A percentile compares a stretch with the other conserved stretches of the same genome.
Conservation (phyloP, 139 green algal genomes). For the Coelastrella sp. region DNA sequence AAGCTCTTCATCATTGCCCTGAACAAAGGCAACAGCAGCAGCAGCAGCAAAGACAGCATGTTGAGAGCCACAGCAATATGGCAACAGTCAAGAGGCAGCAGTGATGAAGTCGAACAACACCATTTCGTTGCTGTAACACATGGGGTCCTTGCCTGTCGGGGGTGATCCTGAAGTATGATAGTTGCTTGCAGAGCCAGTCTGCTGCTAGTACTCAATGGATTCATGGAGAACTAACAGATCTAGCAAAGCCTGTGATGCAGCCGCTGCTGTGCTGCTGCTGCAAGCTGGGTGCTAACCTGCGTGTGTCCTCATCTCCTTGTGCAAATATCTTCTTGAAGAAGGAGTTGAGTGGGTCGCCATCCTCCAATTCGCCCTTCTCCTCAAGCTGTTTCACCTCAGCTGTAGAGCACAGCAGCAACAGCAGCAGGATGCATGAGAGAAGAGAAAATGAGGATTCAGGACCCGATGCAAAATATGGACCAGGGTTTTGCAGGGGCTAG, state of each 20-base stretch:
- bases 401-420: not conserved
- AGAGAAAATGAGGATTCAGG: too few species aligned
- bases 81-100: too few species aligned
- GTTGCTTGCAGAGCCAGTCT: not conserved
- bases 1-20: slow-evolving; percentile 99
- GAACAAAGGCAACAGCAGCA: slow-evolving; percentile 56
- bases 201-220: not conserved
- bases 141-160: too few species aligned
- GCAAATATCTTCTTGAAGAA: slow-evolving; percentile 79
- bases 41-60: slow-evolving; percentile 90
- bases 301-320: slow-evolving; percentile 31
- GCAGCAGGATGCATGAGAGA: too few species aligned
- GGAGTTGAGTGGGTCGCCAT: slow-evolving; percentile 65
- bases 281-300: not conserved
- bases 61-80: too few species aligned
- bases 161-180: too few species aligned
- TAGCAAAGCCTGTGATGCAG: not conserved
- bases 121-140: too few species aligned
- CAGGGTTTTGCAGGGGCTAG: too few species aligned
- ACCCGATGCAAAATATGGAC: too few species aligned
- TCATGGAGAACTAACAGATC: not conserved
- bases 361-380: slow-evolving; percentile 70
- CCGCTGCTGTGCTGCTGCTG: too few species aligned
- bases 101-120: too few species aligned
- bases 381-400: slow-evolving; percentile 59